Evolutionary conservation across 768 basidiomycete genomes (phyloP), one percentile per base, ranked within the genome.

Genomic region (Boletus sp.): DNA sequence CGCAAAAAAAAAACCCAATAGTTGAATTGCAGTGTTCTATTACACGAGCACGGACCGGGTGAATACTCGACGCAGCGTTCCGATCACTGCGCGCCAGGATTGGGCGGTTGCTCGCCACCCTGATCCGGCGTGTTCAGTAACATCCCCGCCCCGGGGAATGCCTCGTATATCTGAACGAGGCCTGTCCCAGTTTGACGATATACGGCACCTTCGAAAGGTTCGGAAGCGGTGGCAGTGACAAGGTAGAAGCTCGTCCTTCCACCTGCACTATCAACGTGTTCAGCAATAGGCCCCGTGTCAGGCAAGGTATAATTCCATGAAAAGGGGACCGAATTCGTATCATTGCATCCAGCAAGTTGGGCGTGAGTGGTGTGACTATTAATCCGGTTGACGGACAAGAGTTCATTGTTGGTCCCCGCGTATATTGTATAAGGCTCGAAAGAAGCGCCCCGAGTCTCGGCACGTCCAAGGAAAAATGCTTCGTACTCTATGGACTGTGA

Each of bases 401-500:
- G 47, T 5, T 23, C 30, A 23, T 25, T 55, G 45, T 55, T 55
- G 44, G 54, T 61, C 51, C 57, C 53, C 10, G 50, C 57, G 14
- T 52, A 60, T 13, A 55, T 5, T 1, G 60, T 53, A 15, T 48
- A 55, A 10, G 60, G 54, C 35, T 47, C 40, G 32, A 49, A 49
- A 38, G 41, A 45, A 32, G 48, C 9, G 9, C 44, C 57, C 4
- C 47, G 50, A 11, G 15, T 30, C 30, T 58, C 59, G 11, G 48
- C 57, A 19, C 57, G 57, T 34, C 48, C 60, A 1, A 61, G 50
- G 51, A 59, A 55, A 15, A 59, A 59, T 2, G 51, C 45, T 1
- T 56, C 25, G 4, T 55, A 59, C 27, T 48, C 51, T 52, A 35
- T 32, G 30, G 11, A 9, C n/a, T 17, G 32, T 13, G 44, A 46